Percentiles rank a stretch among this genome's conserved stretches.
These are phyloP conservation scores for Diplocarpon mali DNA, from an alignment of 2,329 filamentous ascomycete genomes.

Conservation along the genomic window DNA sequence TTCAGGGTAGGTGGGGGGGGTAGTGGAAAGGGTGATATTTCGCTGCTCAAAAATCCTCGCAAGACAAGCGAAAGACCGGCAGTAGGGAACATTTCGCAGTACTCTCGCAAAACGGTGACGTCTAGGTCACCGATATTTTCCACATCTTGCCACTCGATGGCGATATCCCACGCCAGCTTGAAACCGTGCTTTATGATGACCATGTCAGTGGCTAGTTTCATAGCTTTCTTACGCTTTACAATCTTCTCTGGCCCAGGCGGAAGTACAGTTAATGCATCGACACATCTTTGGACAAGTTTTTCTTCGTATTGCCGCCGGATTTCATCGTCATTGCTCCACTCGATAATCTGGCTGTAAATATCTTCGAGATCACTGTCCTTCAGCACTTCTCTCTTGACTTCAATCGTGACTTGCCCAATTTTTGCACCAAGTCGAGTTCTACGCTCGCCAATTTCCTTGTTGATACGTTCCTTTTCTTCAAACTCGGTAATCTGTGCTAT, in stretches of 20 bases:
- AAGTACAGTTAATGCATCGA: slow-evolving; percentile 64
- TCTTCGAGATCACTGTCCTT: slow-evolving; percentile 64
- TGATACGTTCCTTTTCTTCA: slow-evolving; percentile 82
- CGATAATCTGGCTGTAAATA: slow-evolving; percentile 72
- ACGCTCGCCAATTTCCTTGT: slow-evolving; percentile 79
- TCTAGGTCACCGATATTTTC: slow-evolving; percentile 69
- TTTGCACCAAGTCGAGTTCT: slow-evolving; percentile 78
- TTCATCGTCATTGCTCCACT: slow-evolving; percentile 85
- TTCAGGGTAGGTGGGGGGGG: slow-evolving; percentile 9
- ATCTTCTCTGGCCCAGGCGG: slow-evolving; percentile 53
- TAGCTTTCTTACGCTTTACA: slow-evolving; percentile 59
- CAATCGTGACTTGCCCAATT: slow-evolving; percentile 69
- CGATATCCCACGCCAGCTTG: slow-evolving; percentile 80
- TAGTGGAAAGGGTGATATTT: slow-evolving; percentile 63
- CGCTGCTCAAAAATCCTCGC: slow-evolving; percentile 70
- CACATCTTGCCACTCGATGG: slow-evolving; percentile 79
- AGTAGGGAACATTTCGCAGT: slow-evolving; percentile 73
- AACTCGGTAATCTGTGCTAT: slow-evolving; percentile 75
- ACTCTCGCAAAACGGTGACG: slow-evolving; percentile 64
- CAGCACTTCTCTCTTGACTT: slow-evolving; percentile 81
- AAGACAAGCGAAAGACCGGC: slow-evolving; percentile 74
- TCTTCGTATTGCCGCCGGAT: slow-evolving; percentile 78
- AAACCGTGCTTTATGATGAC: slow-evolving; percentile 92
- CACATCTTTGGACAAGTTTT: slow-evolving; percentile 71
- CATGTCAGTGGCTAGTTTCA: slow-evolving; percentile 78